These are phyloP conservation scores for Alternaria burnsii DNA, from an alignment of 2,329 filamentous ascomycete species.

Conservation along the genomic window DNA sequence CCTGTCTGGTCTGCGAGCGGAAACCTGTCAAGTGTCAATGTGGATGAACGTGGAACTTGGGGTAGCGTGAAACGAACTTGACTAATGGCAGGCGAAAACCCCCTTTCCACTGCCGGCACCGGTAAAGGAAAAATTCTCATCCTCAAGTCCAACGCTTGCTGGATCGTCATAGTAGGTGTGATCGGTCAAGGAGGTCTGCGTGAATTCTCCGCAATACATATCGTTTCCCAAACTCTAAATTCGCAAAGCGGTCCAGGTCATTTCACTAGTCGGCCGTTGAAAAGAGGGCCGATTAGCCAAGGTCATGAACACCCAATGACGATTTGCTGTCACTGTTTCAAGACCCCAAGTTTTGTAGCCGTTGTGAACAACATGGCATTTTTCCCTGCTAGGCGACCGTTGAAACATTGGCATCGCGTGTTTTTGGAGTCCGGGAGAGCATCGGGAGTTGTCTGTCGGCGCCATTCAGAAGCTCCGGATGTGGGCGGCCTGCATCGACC, in stretches of 20 bases:
- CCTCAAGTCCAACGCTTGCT: not conserved
- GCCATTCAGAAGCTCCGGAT: not conserved
- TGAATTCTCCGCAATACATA: not conserved
- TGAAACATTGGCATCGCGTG: slow-evolving; percentile 3
- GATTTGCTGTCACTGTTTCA: slow-evolving; percentile 1
- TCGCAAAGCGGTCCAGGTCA: not conserved
- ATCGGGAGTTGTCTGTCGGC: not conserved
- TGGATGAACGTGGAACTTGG: slow-evolving; percentile 7
- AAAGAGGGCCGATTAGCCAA: slow-evolving; percentile 9
- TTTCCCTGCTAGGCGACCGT: slow-evolving; percentile 5
- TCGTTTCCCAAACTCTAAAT: not conserved
- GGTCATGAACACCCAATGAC: not conserved
- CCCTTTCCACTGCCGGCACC: slow-evolving; percentile 4
- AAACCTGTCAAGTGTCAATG: slow-evolving; percentile 15
- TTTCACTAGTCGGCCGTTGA: slow-evolving; percentile 6
- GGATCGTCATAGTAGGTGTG: slow-evolving; percentile 1
- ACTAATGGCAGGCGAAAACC: not conserved
- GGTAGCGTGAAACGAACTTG: slow-evolving; percentile 15
- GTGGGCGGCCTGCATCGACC: slow-evolving; percentile 6
- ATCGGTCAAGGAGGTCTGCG: not conserved
- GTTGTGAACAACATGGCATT: not conserved
- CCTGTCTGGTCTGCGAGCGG: not conserved
- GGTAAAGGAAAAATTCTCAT: not conserved
- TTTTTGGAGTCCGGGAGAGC: not conserved
- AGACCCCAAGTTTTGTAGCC: not conserved